These are phyloP conservation scores for Stachybotrys chlorohalonatus DNA, from an alignment of 2,329 filamentous ascomycete genomes.

Conservation along the genomic window DNA sequence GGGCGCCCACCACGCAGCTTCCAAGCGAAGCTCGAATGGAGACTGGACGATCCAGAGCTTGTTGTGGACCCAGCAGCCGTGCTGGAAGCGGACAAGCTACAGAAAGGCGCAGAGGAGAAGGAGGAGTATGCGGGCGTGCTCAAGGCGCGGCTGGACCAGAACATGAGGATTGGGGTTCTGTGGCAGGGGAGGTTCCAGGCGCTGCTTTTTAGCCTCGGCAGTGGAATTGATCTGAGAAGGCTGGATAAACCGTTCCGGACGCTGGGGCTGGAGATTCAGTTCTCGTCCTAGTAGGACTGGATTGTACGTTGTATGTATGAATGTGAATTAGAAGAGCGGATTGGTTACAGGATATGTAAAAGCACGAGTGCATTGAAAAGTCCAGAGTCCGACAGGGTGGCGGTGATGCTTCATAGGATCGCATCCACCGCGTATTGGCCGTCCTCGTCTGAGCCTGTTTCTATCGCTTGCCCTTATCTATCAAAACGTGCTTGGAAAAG, in stretches of 20 bases:
- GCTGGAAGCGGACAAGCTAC: background rate
- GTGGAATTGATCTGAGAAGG: conserved; percentile 70
- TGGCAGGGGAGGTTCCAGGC: conserved; percentile 95
- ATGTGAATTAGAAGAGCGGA: too few relatives aligned
- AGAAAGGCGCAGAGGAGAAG: conserved; percentile 11
- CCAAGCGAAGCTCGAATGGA: conserved; percentile 44
- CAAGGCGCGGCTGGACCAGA: conserved; percentile 84
- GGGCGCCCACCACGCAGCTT: conserved; percentile 33
- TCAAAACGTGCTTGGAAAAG: too few relatives aligned
- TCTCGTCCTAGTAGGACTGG: conserved; percentile 50
- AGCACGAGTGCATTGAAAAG: too few relatives aligned
- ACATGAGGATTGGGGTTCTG: conserved; percentile 72
- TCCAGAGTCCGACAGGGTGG: too few relatives aligned
- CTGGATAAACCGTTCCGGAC: conserved; percentile 69
- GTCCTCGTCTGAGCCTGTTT: too few relatives aligned
- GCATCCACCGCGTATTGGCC: too few relatives aligned
- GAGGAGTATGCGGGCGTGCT: conserved; percentile 76
- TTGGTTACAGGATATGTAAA: too few relatives aligned
- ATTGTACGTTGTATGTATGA: background rate
- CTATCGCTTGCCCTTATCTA: too few relatives aligned
- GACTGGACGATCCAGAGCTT: conserved; percentile 29
- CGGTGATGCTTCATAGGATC: too few relatives aligned
- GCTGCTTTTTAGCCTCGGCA: conserved; percentile 82
- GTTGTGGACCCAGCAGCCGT: background rate
- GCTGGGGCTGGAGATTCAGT: conserved; percentile 72